phyloP scores from a whole-genome alignment of 257 asterid species.

The Plectranthus barbatus region DNA sequence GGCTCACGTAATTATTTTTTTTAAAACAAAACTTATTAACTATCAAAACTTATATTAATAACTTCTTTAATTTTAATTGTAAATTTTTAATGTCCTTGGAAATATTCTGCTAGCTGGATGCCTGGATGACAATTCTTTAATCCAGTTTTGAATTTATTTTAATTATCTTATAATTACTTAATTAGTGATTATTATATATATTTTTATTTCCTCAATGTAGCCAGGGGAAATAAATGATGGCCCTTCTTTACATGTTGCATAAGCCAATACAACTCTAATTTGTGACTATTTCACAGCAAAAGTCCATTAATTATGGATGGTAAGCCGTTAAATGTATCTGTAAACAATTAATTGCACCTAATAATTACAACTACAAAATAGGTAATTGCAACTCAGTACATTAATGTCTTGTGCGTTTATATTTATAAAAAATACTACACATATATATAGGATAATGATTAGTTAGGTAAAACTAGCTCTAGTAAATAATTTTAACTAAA shows the following conservation, averaged over 20 bases:
- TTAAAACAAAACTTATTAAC: too few relatives aligned
- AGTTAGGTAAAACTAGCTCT: too few relatives aligned
- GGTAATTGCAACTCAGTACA: too few relatives aligned
- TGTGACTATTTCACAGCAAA: neutral
- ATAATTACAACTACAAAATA: too few relatives aligned
- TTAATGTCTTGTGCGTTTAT: too few relatives aligned
- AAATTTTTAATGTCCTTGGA: neutral
- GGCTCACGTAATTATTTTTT: too few relatives aligned
- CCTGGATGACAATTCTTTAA: neutral
- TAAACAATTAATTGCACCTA: too few relatives aligned
- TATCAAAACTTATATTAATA: too few relatives aligned
- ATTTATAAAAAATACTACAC: too few relatives aligned
- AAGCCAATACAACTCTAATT: neutral
- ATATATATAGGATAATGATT: too few relatives aligned
- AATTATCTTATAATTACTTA: neutral
- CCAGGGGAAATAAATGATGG: neutral
- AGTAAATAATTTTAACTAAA: too few relatives aligned
- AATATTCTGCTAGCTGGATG: neutral
- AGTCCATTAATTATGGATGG: neutral
- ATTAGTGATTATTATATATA: neutral
- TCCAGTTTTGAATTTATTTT: neutral
- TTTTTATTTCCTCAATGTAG: neutral
- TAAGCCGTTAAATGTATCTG: neutral
- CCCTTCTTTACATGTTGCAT: conserved; percentile 5
- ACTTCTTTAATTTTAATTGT: too few relatives aligned